Percentiles rank a stretch among this genome's conserved stretches.
Evolutionary conservation across 2,329 filamentous ascomycete species (phyloP).

Genomic region (Fusarium sp.): DNA sequence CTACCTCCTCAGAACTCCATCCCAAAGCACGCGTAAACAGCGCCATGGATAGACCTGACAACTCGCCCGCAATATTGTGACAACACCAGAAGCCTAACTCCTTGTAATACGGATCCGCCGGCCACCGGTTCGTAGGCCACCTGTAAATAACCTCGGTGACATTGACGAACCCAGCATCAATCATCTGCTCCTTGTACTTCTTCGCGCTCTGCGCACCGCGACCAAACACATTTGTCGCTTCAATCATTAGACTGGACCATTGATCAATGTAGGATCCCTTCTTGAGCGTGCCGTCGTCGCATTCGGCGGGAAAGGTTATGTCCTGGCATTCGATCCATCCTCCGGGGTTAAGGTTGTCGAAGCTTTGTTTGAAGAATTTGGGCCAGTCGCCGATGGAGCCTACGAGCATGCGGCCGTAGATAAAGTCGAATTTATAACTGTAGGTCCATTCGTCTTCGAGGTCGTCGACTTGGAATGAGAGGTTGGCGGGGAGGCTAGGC

Average conservation of each 20-base stretch:
- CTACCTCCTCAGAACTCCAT: conserved; percentile 48
- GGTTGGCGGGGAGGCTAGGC: conserved; percentile 56
- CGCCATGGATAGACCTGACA: conserved; percentile 50
- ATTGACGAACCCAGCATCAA: conserved; percentile 61
- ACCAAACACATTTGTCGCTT: conserved; percentile 44
- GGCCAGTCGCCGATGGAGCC: conserved; percentile 49
- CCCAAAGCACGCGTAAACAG: conserved; percentile 50
- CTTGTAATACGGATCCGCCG: conserved; percentile 59
- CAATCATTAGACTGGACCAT: conserved; percentile 44
- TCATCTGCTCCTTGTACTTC: conserved; percentile 50
- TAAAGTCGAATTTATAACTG: conserved; percentile 51
- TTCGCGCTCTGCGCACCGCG: conserved; percentile 45
- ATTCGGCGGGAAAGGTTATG: conserved; percentile 49
- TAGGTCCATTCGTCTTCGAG: conserved; percentile 53
- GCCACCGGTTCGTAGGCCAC: conserved; percentile 62
- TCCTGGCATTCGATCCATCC: conserved; percentile 57
- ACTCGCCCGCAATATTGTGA: conserved; percentile 47
- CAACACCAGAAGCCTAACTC: conserved; percentile 55
- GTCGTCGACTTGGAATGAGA: conserved; percentile 57
- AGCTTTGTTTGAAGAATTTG: conserved; percentile 49
- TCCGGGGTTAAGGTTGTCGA: conserved; percentile 52
- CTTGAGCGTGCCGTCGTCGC: conserved; percentile 53
- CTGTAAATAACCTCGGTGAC: conserved; percentile 58
- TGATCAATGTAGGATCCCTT: conserved; percentile 41
- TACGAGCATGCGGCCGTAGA: conserved; percentile 52